Evolutionary conservation across 2,329 filamentous ascomycete species (phyloP).

Genomic region (Aureobasidium mangrovei): DNA sequence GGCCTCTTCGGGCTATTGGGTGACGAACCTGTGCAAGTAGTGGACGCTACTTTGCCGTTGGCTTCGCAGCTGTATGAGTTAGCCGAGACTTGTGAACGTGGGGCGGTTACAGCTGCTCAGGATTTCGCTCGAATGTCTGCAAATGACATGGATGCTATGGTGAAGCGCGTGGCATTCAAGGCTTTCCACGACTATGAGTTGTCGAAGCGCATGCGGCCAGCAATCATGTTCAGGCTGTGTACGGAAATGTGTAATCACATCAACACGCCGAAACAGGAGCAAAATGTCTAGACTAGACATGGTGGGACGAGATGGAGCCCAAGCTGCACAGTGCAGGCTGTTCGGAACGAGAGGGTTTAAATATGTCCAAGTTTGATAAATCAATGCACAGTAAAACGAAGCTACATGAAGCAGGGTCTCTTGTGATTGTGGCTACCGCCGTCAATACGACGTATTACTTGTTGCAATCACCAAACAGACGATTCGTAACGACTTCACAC

Average conservation of each 20-base stretch:
- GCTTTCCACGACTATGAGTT: not conserved
- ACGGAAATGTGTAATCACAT: slow-evolving; percentile 12
- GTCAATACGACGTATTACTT: too few species aligned
- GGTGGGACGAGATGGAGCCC: slow-evolving; percentile 3
- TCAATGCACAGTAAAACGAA: too few species aligned
- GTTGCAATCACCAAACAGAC: too few species aligned
- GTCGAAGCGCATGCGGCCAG: slow-evolving; percentile 9
- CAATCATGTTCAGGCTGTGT: slow-evolving; percentile 14
- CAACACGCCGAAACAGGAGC: slow-evolving; percentile 1
- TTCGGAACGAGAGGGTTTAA: not conserved
- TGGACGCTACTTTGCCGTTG: slow-evolving; percentile 9
- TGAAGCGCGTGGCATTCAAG: slow-evolving; percentile 8
- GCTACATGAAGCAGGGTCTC: too few species aligned
- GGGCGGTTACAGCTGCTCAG: slow-evolving; percentile 2
- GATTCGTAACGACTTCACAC: too few species aligned
- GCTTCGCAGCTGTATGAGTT: not conserved
- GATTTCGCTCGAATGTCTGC: slow-evolving; percentile 11
- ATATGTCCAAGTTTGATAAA: too few species aligned
- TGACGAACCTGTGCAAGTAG: slow-evolving; percentile 15
- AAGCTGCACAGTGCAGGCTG: not conserved
- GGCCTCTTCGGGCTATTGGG: slow-evolving; percentile 16
- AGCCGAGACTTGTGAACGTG: slow-evolving; percentile 3
- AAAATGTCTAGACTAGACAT: slow-evolving; percentile 6
- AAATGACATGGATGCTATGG: slow-evolving; percentile 12
- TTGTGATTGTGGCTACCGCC: too few species aligned